Base-by-base conservation (phyloP, 495 filamentous ascomycete species). In the Amniculicola lignicola region DNA sequence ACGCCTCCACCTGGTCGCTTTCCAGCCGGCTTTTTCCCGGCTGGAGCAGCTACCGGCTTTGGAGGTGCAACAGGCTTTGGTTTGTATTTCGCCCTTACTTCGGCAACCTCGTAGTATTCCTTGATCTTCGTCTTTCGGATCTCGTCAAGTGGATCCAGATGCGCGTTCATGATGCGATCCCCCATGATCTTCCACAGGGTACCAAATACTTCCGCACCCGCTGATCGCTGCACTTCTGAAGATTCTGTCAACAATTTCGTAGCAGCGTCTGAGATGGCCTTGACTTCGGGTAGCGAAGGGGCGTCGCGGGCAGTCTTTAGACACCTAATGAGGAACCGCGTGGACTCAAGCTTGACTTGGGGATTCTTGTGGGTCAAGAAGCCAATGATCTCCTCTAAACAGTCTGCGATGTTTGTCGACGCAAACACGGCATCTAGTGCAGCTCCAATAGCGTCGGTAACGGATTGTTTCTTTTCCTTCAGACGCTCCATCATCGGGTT, bases 101-200 rank as follows among this genome's bases (percentile, higher is more conserved):
- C 86, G 1, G 94, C 94, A 1, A 82, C 82, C 24, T 96, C 91
- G 65, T 82, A 91, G 70, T 83, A 96, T 67, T 97, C 94, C 72
- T 95, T 96, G 67, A 96, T 87, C 72, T 96, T 99, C 19, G 80
- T 86, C 74, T 96, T 97, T 49, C 90, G 80, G 51, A 97, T 96
- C 21, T 99, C 93, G 65, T 99, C 94, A 14, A 99, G 74, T 0
- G 89, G 90, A 58, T 97, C 91, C n/a, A 99, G 73, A 67, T 94
- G 89, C 5, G 89, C 88, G 37, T 85, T 88, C 93, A 97, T 99
- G n/a, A 85, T 86, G 35, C 93, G 81, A 66, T 99, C 94, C 37
- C 94, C 92, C 76, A 96, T 86, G 41, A 99, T 97, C 77, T 96
- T 97, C 93, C 96, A 96, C 59, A 99, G 69, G 0, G 90, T 96